phyloP scores from a whole-genome alignment of 352 stramenopile genomes.

The Phytophthora tubulina region DNA sequence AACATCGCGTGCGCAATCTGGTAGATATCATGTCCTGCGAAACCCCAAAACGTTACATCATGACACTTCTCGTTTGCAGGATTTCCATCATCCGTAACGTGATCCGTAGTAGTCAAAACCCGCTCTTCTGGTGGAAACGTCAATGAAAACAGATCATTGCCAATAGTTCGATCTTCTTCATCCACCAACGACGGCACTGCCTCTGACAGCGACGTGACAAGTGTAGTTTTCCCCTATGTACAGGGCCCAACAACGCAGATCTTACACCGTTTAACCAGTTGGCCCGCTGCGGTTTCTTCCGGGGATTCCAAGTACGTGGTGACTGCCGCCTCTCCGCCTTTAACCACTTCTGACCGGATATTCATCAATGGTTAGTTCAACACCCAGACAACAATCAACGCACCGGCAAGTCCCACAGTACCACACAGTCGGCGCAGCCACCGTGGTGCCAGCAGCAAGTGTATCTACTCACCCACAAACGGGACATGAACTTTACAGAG shows the following conservation, averaged over 20 bases:
- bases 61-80: background rate
- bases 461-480: too few species aligned
- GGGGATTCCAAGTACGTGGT: constrained; percentile 7
- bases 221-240: constrained; percentile 29
- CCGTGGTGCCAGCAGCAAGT: too few species aligned
- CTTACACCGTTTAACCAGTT: constrained; percentile 18
- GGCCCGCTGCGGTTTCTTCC: constrained; percentile 3
- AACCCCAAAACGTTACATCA: constrained; percentile 32
- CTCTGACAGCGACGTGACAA: constrained; percentile 15
- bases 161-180: constrained; percentile 10
- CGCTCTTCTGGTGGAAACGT: too few species aligned
- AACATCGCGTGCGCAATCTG: constrained; percentile 31
- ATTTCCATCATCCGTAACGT: background rate
- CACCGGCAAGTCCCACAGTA: too few species aligned
- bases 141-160: constrained; percentile 14
- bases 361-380: too few species aligned
- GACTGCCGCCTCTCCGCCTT: constrained; percentile 3
- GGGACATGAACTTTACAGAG: too few species aligned
- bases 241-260: constrained; percentile 24
- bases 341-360: constrained; percentile 12
- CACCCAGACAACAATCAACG: too few species aligned
- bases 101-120: too few species aligned
- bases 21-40: constrained; percentile 35
- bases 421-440: too few species aligned
- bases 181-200: background rate